phyloP scores from a whole-genome alignment of 352 stramenopile species.

The Globisporangium megalacanthum region DNA sequence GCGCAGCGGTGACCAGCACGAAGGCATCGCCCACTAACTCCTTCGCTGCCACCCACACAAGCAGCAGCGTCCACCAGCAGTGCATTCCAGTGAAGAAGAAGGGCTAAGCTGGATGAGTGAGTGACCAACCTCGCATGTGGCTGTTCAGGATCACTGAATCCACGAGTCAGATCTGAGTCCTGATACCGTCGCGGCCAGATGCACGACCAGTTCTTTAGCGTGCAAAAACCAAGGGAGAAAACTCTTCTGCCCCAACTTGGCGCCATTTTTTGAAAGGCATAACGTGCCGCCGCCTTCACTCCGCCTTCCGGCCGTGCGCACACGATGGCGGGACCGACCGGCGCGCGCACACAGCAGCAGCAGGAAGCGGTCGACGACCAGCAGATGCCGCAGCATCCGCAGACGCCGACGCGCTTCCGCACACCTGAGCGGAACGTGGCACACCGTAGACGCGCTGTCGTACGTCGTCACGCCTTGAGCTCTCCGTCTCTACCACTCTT shows the following conservation, averaged over 20 bases:
- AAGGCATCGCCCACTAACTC: not conserved
- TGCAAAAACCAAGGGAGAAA: not conserved
- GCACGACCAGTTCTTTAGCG: no score
- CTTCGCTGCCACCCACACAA: not conserved
- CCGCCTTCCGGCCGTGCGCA: slow-evolving; percentile 2
- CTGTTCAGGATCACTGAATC: no score
- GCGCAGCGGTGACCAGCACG: not conserved
- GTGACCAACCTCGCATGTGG: no score
- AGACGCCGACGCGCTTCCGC: slow-evolving; percentile 12
- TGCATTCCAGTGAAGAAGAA: no score
- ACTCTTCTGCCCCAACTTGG: no score
- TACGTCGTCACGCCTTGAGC: slow-evolving; percentile 10
- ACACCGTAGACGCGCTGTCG: slow-evolving; percentile 20
- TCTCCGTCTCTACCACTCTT: slow-evolving; percentile 3
- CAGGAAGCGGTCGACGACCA: slow-evolving; percentile 1
- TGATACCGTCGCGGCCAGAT: no score
- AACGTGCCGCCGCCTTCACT: slow-evolving; percentile 3
- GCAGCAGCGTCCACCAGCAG: not conserved
- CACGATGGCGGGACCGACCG: slow-evolving; percentile 7
- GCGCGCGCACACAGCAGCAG: slow-evolving; percentile 9
- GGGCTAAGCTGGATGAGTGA: no score
- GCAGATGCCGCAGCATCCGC: slow-evolving; percentile 8
- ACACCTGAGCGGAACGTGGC: slow-evolving; percentile 15
- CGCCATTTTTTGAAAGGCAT: not conserved
- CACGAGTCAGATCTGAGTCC: no score